Conservation (phyloP, 2,329 filamentous ascomycete species). For the Stagonosporopsis tanaceti region DNA sequence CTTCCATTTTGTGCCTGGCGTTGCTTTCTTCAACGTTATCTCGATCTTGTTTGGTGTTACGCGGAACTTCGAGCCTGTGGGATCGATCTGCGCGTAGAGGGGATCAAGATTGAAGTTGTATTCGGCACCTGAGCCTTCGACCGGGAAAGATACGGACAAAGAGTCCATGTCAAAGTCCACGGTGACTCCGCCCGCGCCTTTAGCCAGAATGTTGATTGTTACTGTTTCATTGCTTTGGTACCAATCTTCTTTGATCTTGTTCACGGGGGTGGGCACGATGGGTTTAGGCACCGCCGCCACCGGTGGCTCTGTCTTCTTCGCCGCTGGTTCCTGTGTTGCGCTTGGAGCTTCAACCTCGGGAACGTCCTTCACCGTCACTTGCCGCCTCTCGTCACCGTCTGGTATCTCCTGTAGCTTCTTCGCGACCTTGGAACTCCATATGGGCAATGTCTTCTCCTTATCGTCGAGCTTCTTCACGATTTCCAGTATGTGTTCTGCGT, state of each 20-base stretch:
- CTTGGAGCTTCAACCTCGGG: constrained; percentile 59
- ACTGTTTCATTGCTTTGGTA: constrained; percentile 70
- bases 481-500: constrained; percentile 76
- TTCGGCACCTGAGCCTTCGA: constrained; percentile 59
- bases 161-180: constrained; percentile 61
- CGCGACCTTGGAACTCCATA: constrained; percentile 67
- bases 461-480: constrained; percentile 61
- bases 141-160: constrained; percentile 67
- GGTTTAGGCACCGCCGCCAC: constrained; percentile 32
- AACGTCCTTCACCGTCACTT: constrained; percentile 55
- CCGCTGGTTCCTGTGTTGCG: constrained; percentile 28
- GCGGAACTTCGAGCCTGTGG: constrained; percentile 65
- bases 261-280: constrained; percentile 54
- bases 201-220: constrained; percentile 71
- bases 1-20: constrained; percentile 72
- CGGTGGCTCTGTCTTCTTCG: constrained; percentile 8
- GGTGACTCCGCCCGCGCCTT: constrained; percentile 65
- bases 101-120: constrained; percentile 71
- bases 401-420: constrained; percentile 60
- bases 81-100: constrained; percentile 71
- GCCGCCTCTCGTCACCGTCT: constrained; percentile 57
- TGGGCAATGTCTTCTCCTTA: constrained; percentile 61
- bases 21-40: constrained; percentile 73
- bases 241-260: constrained; percentile 74
- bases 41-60: constrained; percentile 84